phyloP scores from a whole-genome alignment of 2,329 filamentous ascomycete genomes.

The Chlorencoelia australis region DNA sequence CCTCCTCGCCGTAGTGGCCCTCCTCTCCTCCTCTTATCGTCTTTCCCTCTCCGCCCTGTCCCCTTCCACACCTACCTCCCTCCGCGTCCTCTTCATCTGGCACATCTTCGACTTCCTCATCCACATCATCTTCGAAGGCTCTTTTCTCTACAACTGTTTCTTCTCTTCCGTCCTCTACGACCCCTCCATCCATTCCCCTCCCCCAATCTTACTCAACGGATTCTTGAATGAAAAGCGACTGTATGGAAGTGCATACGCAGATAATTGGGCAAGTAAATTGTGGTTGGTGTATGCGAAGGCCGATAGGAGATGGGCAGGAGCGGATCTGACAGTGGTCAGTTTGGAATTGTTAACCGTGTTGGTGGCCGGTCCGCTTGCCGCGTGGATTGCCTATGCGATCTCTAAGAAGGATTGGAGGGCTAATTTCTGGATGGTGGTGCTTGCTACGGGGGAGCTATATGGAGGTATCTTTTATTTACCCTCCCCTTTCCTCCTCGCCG shows the following conservation, averaged over 20 bases:
- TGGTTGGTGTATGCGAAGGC: slow-evolving; percentile 63
- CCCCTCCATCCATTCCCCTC: slow-evolving; percentile 30
- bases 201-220: slow-evolving; percentile 32
- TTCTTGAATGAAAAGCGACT: slow-evolving; percentile 38
- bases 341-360: slow-evolving; percentile 58
- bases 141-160: slow-evolving; percentile 91
- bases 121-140: slow-evolving; percentile 84
- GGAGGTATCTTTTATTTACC: slow-evolving; percentile 36
- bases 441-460: slow-evolving; percentile 58
- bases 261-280: slow-evolving; percentile 44
- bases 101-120: slow-evolving; percentile 88
- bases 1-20: slow-evolving; percentile 43
- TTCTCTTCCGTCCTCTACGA: slow-evolving; percentile 47
- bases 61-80: slow-evolving; percentile 33
- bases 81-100: slow-evolving; percentile 83
- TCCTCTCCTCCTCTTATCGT: slow-evolving; percentile 40
- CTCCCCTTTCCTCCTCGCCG: not conserved
- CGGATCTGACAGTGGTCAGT: slow-evolving; percentile 52
- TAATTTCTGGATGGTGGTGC: slow-evolving; percentile 52
- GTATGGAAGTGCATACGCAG: slow-evolving; percentile 46
- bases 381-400: slow-evolving; percentile 51
- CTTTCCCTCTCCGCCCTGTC: slow-evolving; percentile 36
- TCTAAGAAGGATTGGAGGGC: slow-evolving; percentile 42
- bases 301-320: slow-evolving; percentile 52
- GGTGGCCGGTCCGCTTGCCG: slow-evolving; percentile 48